Evolutionary conservation across 306 rosid species (phyloP).

Genomic region (Alnus rubra): DNA sequence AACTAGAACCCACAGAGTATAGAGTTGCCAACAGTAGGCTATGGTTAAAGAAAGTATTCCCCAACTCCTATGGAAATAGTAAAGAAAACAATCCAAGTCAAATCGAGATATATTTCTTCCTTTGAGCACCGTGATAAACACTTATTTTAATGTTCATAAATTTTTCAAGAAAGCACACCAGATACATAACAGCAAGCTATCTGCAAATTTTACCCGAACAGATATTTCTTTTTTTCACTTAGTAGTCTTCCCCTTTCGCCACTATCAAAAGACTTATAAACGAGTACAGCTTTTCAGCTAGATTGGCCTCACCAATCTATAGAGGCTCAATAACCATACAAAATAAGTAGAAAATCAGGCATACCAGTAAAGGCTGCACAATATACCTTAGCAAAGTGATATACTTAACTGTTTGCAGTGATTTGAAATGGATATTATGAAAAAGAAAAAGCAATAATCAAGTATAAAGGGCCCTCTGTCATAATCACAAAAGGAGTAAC

Average conservation of each 20-base stretch:
- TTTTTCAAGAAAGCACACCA: neutral
- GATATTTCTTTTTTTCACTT: neutral
- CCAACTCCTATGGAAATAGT: slow-evolving; percentile 77
- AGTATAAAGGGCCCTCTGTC: slow-evolving; percentile 22
- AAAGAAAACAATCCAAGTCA: slow-evolving; percentile 22
- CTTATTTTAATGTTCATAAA: neutral
- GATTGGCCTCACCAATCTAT: no score
- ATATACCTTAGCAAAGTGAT: slow-evolving; percentile 10
- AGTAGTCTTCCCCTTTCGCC: neutral
- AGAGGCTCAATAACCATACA: no score
- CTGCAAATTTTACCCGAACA: neutral
- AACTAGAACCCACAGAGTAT: slow-evolving; percentile 93
- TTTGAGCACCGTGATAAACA: neutral
- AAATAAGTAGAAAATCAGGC: neutral
- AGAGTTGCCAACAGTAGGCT: slow-evolving; percentile 94
- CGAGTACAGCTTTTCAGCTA: no score
- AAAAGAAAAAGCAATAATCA: slow-evolving; percentile 3
- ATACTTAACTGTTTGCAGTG: slow-evolving; percentile 14
- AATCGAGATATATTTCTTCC: neutral
- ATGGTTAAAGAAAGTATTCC: slow-evolving; percentile 87
- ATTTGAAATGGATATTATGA: slow-evolving; percentile 9
- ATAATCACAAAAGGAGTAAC: slow-evolving; percentile 14
- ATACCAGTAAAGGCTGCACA: slow-evolving; percentile 12
- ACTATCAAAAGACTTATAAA: neutral
- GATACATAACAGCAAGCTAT: neutral